Conservation (phyloP, 805 yeast species). For the Metschnikowia henanensis region DNA sequence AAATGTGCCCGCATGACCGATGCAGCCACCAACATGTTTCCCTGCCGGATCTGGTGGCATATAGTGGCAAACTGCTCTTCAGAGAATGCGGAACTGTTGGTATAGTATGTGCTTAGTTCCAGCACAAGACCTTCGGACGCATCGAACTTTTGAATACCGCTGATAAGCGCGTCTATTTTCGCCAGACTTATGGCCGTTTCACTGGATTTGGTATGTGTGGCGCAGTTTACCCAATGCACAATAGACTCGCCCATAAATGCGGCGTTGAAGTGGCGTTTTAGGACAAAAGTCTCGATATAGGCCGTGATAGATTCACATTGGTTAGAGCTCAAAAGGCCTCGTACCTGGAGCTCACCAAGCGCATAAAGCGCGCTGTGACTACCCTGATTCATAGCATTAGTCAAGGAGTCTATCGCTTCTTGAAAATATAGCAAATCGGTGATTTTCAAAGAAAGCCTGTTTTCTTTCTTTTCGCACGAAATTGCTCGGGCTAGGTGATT, state of each 20-base stretch:
- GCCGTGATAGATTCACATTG: background rate
- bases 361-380: constrained; percentile 10
- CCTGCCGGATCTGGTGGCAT: constrained; percentile 36
- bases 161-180: background rate
- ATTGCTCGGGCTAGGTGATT: constrained; percentile 26
- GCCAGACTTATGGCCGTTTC: too few relatives aligned
- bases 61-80: constrained; percentile 26
- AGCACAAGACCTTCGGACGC: constrained; percentile 6
- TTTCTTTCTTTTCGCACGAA: too few relatives aligned
- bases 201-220: too few relatives aligned
- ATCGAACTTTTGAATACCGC: constrained; percentile 8
- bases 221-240: constrained; percentile 13
- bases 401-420: too few relatives aligned
- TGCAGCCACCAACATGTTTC: constrained; percentile 38
- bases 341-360: constrained; percentile 7
- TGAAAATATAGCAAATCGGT: too few relatives aligned
- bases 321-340: background rate
- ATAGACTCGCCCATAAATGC: constrained; percentile 10
- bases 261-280: background rate
- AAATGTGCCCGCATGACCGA: constrained; percentile 32
- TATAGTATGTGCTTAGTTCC: constrained; percentile 20
- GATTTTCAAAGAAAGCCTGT: too few relatives aligned
- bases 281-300: background rate
- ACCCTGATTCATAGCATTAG: background rate
- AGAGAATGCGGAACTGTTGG: background rate